Base-by-base conservation (phyloP, 2,329 filamentous ascomycete genomes). In the Diaporthe eres region DNA sequence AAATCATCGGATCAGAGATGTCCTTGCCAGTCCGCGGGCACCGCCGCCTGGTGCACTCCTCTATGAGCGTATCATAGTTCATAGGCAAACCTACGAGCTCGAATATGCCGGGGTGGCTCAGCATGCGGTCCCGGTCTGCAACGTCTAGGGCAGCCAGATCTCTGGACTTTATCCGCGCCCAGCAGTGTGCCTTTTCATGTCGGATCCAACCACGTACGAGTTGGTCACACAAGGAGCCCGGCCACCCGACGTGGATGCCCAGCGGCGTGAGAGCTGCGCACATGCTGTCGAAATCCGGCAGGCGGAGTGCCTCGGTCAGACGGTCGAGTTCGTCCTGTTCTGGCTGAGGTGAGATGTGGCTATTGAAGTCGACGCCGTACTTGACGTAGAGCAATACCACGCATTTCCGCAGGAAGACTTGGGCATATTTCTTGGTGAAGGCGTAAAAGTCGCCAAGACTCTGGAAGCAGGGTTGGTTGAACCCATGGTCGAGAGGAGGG, bases 21-120 rank as follows among this genome's bases (percentile, higher is more conserved):
- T 98, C 96, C 82, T 97, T 97, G 78, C 95, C 95, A 1, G 95
- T 98, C 2, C 93, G 97, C 0, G 95, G 95, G 81, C 97, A 99
- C 68, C 90, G 92, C 71, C 94, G 88, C 78, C 92, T 92, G 79
- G 97, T 96, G 37, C 95, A 95, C 84, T 98, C 96, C 81, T 98
- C 96, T 75, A 98, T 98, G 51, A 99, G 88, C 3, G 92, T 93
- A 83, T 98, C 97, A 82, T 95, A 99, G 80, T 96, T 95, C 84
- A 94, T 94, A 0, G 97, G 97, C 67, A 99, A 86, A 1, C 97
- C 97, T 17, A 99, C 93, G 34, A 99, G 90, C 83, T 99, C 97
- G 81, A 97, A 98, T 78, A 99, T 98, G 63, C 92, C 93, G 0
- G 97, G 97, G 82, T 99, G 97, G 74, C 94, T 92, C 79, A 90